Conservation (phyloP, 345 rosid species). For the Lepidium didymum region DNA sequence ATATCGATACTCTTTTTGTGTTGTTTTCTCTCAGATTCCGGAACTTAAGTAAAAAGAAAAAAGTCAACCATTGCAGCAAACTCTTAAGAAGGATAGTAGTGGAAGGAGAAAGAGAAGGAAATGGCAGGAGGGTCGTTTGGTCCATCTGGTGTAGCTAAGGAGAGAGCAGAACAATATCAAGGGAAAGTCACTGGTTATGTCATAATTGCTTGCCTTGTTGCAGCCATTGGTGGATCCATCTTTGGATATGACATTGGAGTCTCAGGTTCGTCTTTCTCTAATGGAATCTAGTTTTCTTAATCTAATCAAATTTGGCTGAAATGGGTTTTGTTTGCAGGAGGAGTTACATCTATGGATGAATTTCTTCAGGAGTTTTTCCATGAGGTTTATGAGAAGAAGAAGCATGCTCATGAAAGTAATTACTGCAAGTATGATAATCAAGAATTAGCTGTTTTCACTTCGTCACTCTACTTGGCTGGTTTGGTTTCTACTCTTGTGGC, state of each 20-base stretch:
- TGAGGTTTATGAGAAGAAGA: slow-evolving; percentile 51
- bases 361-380: slow-evolving; percentile 73
- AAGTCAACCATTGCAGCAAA: background rate
- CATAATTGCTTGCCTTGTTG: slow-evolving; percentile 56
- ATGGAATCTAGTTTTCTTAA: background rate
- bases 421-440: slow-evolving; percentile 88
- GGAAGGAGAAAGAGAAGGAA: slow-evolving; percentile 6
- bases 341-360: slow-evolving; percentile 81
- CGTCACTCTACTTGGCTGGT: slow-evolving; percentile 90
- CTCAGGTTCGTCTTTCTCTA: slow-evolving; percentile 45
- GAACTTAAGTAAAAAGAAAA: background rate
- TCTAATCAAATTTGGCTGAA: background rate
- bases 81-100: background rate
- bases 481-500: slow-evolving; percentile 75
- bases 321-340: slow-evolving; percentile 42
- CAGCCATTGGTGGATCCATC: slow-evolving; percentile 81
- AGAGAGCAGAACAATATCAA: slow-evolving; percentile 69
- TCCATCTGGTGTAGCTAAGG: slow-evolving; percentile 76
- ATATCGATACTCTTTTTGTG: no score
- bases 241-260: slow-evolving; percentile 93
- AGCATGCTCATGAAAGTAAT: slow-evolving; percentile 75
- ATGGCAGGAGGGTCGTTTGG: slow-evolving; percentile 83
- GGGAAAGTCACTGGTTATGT: slow-evolving; percentile 74
- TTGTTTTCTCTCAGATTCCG: slow-evolving; percentile 6
- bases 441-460: slow-evolving; percentile 77